phyloP scores from a whole-genome alignment of 2,329 filamentous ascomycete genomes.

The Chaetomium globosum region DNA sequence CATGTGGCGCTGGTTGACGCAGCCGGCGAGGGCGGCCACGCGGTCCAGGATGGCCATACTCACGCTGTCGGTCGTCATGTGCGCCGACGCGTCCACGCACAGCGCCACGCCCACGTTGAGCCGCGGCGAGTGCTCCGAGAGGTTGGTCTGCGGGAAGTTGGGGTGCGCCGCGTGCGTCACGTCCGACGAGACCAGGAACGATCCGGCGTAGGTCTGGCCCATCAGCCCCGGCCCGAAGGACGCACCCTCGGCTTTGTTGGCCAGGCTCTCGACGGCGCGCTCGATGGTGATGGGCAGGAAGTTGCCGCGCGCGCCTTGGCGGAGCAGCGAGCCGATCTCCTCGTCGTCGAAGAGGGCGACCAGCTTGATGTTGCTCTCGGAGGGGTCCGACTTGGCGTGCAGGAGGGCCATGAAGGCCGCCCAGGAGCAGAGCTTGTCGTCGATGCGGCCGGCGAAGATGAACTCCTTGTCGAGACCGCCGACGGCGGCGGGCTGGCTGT shows the following conservation, averaged over 20 bases:
- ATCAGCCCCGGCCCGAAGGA: slow-evolving; percentile 64
- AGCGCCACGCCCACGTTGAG: slow-evolving; percentile 87
- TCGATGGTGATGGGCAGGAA: slow-evolving; percentile 82
- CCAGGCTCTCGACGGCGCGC: slow-evolving; percentile 71
- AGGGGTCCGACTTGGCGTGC: slow-evolving; percentile 59
- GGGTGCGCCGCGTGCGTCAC: slow-evolving; percentile 94
- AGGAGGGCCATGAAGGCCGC: slow-evolving; percentile 83
- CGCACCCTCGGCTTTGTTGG: slow-evolving; percentile 50
- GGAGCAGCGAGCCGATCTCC: slow-evolving; percentile 87
- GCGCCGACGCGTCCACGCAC: slow-evolving; percentile 81
- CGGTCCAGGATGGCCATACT: slow-evolving; percentile 79
- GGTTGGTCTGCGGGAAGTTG: slow-evolving; percentile 84
- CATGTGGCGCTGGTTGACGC: slow-evolving; percentile 83
- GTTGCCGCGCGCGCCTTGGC: slow-evolving; percentile 87
- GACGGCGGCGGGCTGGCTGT: slow-evolving; percentile 80
- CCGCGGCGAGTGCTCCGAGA: slow-evolving; percentile 80
- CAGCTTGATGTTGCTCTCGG: slow-evolving; percentile 76
- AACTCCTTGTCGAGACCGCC: slow-evolving; percentile 89
- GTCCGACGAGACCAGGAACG: slow-evolving; percentile 89
- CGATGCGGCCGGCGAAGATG: slow-evolving; percentile 92
- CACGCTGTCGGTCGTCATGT: slow-evolving; percentile 93
- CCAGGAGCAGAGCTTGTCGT: slow-evolving; percentile 97
- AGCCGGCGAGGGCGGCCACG: slow-evolving; percentile 72
- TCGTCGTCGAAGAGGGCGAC: slow-evolving; percentile 97
- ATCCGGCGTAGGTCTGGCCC: slow-evolving; percentile 84